Evolutionary conservation across 139 green algal genomes (phyloP), one percentile per base, ranked within the genome.

Genomic region (Chlorella sp.): DNA sequence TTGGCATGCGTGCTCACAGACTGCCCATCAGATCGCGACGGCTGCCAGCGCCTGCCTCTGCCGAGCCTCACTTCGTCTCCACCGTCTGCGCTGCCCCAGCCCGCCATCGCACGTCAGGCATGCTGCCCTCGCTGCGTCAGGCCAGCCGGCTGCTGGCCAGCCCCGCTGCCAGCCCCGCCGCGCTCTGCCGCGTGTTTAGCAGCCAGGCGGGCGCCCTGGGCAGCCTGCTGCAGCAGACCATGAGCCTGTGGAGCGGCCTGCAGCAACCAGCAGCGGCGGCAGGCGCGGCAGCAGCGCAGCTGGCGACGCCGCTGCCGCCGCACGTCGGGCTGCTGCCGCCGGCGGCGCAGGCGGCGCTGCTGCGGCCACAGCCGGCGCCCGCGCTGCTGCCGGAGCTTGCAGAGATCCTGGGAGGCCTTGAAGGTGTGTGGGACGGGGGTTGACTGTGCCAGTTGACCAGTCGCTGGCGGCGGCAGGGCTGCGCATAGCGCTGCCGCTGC

Each of bases 311-410:
- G 47, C 44, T 87, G 62, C 41, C 81, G n/a, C 70, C 70, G n/a
- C 71, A 44, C n/a, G 51, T 82, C 34, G 30, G 51, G 23, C 71
- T 87, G 39, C 57, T 80, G 41, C 82, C 82, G 36, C 13, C 80
- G 7, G 51, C 69, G 23, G 82, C 82, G 3, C 71, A 68, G 41
- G 82, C 70, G 26, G 16, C 81, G 55, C 28, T 87, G 51, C 80
- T 78, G 80, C 80, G 64, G 78, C 30, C 55, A 15, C 64, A 78
- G 70, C 70, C 64, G 25, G 41, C 30, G 6, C 60, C 78, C 25
- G 60, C 38, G 39, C 28, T 83, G 38, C 60, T 83, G 36, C 78
- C 78, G 4, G 28, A 83, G 28, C 62, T 83, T 30, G 39, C 44
- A 5, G 38, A 62, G 12, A 12, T 75, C 17, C 30, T 44, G 30